phyloP scores from a whole-genome alignment of 352 stramenopile species.

The Pythium vanterpoolii region DNA sequence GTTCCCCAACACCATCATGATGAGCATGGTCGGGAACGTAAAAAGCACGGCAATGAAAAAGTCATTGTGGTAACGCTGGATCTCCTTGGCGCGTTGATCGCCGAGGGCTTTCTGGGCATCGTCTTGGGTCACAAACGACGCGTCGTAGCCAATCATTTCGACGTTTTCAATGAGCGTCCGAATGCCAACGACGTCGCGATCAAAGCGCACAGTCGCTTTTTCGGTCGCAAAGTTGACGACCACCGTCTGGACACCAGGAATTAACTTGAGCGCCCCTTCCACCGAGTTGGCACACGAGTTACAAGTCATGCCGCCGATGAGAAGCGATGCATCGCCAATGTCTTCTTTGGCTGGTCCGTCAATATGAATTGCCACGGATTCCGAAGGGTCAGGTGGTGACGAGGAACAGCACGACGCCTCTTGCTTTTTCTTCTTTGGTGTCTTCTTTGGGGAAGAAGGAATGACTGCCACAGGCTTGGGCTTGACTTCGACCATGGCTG shows the following conservation, averaged over 20 bases:
- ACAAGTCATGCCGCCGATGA: slow-evolving; percentile 90
- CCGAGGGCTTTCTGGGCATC: slow-evolving; percentile 81
- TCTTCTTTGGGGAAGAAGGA: slow-evolving; percentile 19
- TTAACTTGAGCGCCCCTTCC: slow-evolving; percentile 77
- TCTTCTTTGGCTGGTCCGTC: slow-evolving; percentile 28
- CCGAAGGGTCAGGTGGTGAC: not conserved
- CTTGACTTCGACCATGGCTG: slow-evolving; percentile 11
- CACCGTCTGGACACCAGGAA: slow-evolving; percentile 68
- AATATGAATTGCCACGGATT: slow-evolving; percentile 16
- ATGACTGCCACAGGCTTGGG: slow-evolving; percentile 18
- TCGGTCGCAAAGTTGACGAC: slow-evolving; percentile 88
- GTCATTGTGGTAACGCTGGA: slow-evolving; percentile 73
- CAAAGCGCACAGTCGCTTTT: slow-evolving; percentile 74
- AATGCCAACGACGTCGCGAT: slow-evolving; percentile 71
- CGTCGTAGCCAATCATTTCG: slow-evolving; percentile 89
- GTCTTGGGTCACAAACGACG: slow-evolving; percentile 56
- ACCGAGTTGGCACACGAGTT: slow-evolving; percentile 91
- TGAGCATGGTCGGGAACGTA: slow-evolving; percentile 91
- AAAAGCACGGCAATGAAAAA: slow-evolving; percentile 90
- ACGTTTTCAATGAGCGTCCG: slow-evolving; percentile 86
- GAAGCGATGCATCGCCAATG: slow-evolving; percentile 55
- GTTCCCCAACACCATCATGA: slow-evolving; percentile 90
- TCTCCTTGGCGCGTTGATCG: slow-evolving; percentile 76
- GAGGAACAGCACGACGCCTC: slow-evolving; percentile 17
- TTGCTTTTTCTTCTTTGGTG: slow-evolving; percentile 7